Conservation (phyloP, 176 grass and related monocot genomes). For the Carex pumila region DNA sequence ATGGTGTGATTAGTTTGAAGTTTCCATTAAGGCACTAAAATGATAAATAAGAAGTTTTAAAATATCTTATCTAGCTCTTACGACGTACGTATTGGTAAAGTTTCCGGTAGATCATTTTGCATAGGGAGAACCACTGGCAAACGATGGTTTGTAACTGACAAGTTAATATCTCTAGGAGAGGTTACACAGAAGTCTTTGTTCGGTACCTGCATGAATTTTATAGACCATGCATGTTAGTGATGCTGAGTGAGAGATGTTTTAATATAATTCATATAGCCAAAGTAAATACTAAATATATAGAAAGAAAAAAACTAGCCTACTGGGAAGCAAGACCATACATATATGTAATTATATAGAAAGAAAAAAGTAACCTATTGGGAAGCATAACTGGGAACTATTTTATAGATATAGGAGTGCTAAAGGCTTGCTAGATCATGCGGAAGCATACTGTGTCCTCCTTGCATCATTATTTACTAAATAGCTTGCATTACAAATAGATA, state of each 20-base stretch:
- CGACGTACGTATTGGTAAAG: constrained; percentile 27
- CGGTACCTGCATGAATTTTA: constrained; percentile 26
- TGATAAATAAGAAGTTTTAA: background rate
- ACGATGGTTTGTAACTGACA: constrained; percentile 31
- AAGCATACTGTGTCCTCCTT: no score
- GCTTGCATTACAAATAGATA: no score
- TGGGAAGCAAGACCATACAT: background rate
- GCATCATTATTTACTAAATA: no score
- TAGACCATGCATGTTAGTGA: background rate
- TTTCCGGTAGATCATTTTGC: constrained; percentile 51
- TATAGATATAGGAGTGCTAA: no score
- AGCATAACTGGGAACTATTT: no score
- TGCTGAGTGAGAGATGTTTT: background rate
- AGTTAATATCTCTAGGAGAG: constrained; percentile 31
- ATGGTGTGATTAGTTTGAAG: background rate
- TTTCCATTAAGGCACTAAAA: background rate
- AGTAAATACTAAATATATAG: background rate
- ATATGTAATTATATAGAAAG: background rate
- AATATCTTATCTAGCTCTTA: constrained; percentile 20
- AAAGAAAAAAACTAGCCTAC: background rate
- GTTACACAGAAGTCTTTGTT: constrained; percentile 37
- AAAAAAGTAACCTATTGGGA: no score
- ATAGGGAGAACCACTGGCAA: constrained; percentile 25
- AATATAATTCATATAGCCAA: background rate
- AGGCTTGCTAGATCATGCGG: no score